These are phyloP conservation scores for Phytophthora citrophthora DNA, from an alignment of 352 stramenopile species.

Conservation along the genomic window DNA sequence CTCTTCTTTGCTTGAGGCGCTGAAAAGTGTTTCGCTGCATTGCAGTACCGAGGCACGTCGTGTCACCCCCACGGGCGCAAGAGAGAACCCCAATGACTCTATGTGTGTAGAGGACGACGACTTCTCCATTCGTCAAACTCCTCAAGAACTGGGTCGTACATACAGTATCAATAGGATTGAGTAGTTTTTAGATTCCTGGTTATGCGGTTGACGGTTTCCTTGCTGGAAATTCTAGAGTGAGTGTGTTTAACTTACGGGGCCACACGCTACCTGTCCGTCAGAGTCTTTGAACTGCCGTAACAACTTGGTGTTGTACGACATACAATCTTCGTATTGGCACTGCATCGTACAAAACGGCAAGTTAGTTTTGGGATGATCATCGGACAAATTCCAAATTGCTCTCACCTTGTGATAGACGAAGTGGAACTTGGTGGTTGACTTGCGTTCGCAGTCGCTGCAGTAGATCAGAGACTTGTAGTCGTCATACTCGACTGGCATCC, in stretches of 20 bases:
- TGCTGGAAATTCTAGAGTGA: constrained; percentile 4
- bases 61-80: constrained; percentile 53
- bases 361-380: too few relatives aligned
- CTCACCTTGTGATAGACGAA: constrained; percentile 89
- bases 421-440: constrained; percentile 84
- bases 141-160: constrained; percentile 87
- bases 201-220: background rate
- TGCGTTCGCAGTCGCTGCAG: constrained; percentile 88
- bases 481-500: constrained; percentile 82
- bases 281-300: constrained; percentile 73
- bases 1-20: constrained; percentile 29
- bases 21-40: constrained; percentile 39
- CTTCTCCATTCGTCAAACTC: constrained; percentile 55
- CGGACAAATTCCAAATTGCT: too few relatives aligned
- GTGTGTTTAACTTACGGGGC: constrained; percentile 15
- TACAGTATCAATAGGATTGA: constrained; percentile 12
- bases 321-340: constrained; percentile 80
- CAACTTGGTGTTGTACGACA: constrained; percentile 89
- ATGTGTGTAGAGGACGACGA: constrained; percentile 87
- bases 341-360: constrained; percentile 24
- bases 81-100: constrained; percentile 52
- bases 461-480: constrained; percentile 81
- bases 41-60: constrained; percentile 30
- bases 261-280: constrained; percentile 35
- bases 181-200: background rate